These are phyloP conservation scores for Massariosphaeria phaeospora DNA, from an alignment of 495 filamentous ascomycete genomes.

Conservation along the genomic window DNA sequence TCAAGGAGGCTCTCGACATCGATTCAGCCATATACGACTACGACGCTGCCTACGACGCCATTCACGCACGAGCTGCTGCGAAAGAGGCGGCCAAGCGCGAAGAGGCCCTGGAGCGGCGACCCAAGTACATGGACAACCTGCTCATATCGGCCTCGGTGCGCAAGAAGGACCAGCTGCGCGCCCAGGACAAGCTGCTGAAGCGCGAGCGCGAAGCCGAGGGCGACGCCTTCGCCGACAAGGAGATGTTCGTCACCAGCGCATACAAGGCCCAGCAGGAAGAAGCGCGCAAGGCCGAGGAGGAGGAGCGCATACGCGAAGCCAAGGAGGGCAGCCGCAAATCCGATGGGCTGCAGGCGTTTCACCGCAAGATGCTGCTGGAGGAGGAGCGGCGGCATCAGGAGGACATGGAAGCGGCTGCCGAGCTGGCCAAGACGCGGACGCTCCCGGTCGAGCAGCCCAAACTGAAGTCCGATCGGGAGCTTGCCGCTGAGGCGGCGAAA, in stretches of 20 bases:
- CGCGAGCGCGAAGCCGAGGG: constrained; percentile 89
- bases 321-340: constrained; percentile 60
- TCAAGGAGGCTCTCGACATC: constrained; percentile 51
- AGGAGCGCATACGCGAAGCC: constrained; percentile 67
- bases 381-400: constrained; percentile 74
- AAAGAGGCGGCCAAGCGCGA: constrained; percentile 37
- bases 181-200: constrained; percentile 79
- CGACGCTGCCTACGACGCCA: constrained; percentile 64
- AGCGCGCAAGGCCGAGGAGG: constrained; percentile 68
- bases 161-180: constrained; percentile 82
- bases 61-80: constrained; percentile 33
- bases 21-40: constrained; percentile 75
- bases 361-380: constrained; percentile 72
- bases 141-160: constrained; percentile 76
- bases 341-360: constrained; percentile 83
- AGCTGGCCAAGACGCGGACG: constrained; percentile 46
- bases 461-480: constrained; percentile 64
- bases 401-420: constrained; percentile 60
- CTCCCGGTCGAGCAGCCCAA: constrained; percentile 36
- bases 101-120: constrained; percentile 51
- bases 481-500: constrained; percentile 68
- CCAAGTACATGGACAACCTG: constrained; percentile 79
- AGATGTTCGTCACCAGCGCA: constrained; percentile 93
- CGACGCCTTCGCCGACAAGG: constrained; percentile 90
- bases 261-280: constrained; percentile 93